These are phyloP conservation scores for Scenedesmus sp. DNA, from an alignment of 163 green algal genomes.

Conservation along the genomic window DNA sequence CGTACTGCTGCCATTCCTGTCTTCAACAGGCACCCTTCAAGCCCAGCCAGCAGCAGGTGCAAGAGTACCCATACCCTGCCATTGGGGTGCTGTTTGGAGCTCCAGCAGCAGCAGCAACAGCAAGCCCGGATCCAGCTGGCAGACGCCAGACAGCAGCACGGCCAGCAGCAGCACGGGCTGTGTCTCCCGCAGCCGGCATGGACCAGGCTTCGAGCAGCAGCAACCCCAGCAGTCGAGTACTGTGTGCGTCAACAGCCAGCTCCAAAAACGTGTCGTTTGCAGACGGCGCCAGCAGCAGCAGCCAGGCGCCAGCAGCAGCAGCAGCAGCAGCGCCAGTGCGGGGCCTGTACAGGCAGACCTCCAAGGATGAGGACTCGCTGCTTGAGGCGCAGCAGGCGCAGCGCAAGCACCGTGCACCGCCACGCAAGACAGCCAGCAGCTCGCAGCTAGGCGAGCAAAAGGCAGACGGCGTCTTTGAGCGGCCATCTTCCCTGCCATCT, in stretches of 20 bases:
- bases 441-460: neutral
- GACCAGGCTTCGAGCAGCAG: neutral
- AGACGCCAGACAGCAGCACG: neutral
- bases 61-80: conserved; percentile 30
- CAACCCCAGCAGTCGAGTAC: neutral
- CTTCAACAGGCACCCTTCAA: neutral
- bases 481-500: neutral
- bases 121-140: neutral
- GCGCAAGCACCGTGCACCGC: neutral
- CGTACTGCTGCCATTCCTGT: neutral
- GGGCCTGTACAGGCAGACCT: neutral
- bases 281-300: neutral
- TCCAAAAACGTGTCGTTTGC: neutral
- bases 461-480: neutral
- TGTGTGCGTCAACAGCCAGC: neutral
- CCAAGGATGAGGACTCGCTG: neutral
- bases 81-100: conserved; percentile 5
- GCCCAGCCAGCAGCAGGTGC: conserved; percentile 8
- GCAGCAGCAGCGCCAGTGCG: neutral
- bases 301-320: neutral
- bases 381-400: neutral
- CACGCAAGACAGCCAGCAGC: neutral
- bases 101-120: conserved; percentile 13
- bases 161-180: neutral
- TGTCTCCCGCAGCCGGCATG: neutral